phyloP scores from a whole-genome alignment of 1,139 yeast species.

The Arxiozyma slooffiae region DNA sequence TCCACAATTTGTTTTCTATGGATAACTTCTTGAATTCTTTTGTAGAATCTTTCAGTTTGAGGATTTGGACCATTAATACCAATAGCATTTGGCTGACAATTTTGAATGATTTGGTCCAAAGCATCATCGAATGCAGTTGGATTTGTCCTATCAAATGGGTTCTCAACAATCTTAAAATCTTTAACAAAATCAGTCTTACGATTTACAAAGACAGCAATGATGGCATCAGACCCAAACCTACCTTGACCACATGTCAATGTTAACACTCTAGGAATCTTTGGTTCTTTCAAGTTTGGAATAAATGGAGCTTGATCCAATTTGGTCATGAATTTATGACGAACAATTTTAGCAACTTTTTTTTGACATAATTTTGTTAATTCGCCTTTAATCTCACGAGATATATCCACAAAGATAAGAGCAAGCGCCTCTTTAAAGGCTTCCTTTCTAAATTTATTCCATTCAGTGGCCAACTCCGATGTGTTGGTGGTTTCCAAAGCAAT shows the following conservation, averaged over 20 bases:
- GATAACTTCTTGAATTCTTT: conserved; percentile 49
- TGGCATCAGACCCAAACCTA: conserved; percentile 70
- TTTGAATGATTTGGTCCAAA: conserved; percentile 45
- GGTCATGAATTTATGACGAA: conserved; percentile 57
- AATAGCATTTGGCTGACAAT: conserved; percentile 70
- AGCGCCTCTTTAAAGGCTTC: conserved; percentile 58
- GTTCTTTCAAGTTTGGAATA: conserved; percentile 70
- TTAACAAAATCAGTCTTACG: conserved; percentile 75
- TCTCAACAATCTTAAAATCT: conserved; percentile 65
- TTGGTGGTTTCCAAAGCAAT: conserved; percentile 71
- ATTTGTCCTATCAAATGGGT: conserved; percentile 41
- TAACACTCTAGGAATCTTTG: conserved; percentile 76
- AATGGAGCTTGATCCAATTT: conserved; percentile 89
- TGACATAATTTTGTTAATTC: conserved; percentile 72
- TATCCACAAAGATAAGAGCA: conserved; percentile 55
- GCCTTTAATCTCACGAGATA: conserved; percentile 73
- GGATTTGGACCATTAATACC: conserved; percentile 86
- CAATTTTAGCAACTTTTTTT: conserved; percentile 55
- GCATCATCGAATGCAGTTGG: conserved; percentile 48
- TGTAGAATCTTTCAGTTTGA: conserved; percentile 52
- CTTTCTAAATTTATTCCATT: conserved; percentile 77
- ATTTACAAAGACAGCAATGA: conserved; percentile 68
- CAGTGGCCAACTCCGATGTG: conserved; percentile 64
- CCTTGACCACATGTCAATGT: conserved; percentile 84
- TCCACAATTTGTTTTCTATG: conserved; percentile 48